A percentile compares a stretch with the other conserved stretches of the same genome.
Evolutionary conservation across 148 eudicot genomes (phyloP).

Genomic region (Persicaria maculosa): DNA sequence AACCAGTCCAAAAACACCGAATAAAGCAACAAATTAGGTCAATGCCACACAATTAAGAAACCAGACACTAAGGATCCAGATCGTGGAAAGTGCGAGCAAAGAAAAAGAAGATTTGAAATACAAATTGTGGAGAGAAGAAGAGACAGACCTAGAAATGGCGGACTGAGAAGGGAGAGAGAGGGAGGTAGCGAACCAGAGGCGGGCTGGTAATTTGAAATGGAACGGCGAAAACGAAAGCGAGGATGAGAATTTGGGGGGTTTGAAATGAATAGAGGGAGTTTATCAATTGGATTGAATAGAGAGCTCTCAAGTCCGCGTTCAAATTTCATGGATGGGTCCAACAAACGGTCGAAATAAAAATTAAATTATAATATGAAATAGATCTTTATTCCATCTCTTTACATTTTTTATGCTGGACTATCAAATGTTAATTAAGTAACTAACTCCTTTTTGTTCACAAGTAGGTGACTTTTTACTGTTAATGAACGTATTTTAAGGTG

Average conservation of each 20-base stretch:
- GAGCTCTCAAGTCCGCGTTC: conserved; percentile 15
- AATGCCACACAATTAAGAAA: neutral
- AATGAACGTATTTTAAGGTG: no score
- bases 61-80: neutral
- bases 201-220: neutral
- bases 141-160: conserved; percentile 8
- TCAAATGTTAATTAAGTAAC: no score
- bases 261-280: neutral
- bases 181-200: neutral
- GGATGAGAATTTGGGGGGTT: neutral
- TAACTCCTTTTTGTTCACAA: no score
- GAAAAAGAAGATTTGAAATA: neutral
- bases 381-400: no score
- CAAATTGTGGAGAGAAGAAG: neutral
- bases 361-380: no score
- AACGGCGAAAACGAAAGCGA: conserved; percentile 7
- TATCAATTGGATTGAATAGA: conserved; percentile 12
- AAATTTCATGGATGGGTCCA: conserved; percentile 7
- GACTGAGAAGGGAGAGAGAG: neutral
- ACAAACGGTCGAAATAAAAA: conserved; percentile 1
- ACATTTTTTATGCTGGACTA: no score
- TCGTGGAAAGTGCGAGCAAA: neutral
- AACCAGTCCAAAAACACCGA: neutral
- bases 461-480: no score
- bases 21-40: neutral